A percentile compares a stretch with the other conserved stretches of the same genome.
Conservation (phyloP, 108 stramenopile genomes). For the Skeletonema costatum region DNA sequence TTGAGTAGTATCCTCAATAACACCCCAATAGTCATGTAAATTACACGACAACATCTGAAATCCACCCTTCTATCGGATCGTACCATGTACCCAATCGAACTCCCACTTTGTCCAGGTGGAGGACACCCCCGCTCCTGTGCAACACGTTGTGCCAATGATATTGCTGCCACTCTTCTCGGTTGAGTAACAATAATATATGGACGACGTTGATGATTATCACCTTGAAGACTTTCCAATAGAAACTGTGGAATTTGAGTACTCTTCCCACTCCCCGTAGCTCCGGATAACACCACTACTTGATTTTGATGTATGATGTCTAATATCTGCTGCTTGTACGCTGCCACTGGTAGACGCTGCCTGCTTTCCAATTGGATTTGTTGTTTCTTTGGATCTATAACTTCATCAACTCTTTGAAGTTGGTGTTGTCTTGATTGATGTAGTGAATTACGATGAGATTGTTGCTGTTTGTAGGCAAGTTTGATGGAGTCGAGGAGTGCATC, state of each 20-base stretch:
- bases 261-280: constrained; percentile 86
- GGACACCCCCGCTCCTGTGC: constrained; percentile 70
- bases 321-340: constrained; percentile 45
- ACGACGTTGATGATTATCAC: constrained; percentile 20
- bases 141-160: constrained; percentile 90
- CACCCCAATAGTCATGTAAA: constrained; percentile 87
- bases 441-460: constrained; percentile 13
- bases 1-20: constrained; percentile 72
- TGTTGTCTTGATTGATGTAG: background rate
- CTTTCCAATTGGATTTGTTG: background rate
- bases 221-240: constrained; percentile 45
- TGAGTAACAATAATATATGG: constrained; percentile 85
- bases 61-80: constrained; percentile 54
- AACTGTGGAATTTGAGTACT: constrained; percentile 89
- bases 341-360: constrained; percentile 59
- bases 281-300: constrained; percentile 66
- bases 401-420: constrained; percentile 13
- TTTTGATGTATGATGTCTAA: constrained; percentile 29
- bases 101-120: constrained; percentile 44
- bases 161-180: constrained; percentile 90
- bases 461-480: constrained; percentile 46
- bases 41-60: constrained; percentile 48
- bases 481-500: constrained; percentile 56
- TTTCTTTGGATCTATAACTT: constrained; percentile 9
- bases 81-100: constrained; percentile 78